Evolutionary conservation across 78 protist genomes (phyloP).

Genomic region (Creolimax fragrantissima): DNA sequence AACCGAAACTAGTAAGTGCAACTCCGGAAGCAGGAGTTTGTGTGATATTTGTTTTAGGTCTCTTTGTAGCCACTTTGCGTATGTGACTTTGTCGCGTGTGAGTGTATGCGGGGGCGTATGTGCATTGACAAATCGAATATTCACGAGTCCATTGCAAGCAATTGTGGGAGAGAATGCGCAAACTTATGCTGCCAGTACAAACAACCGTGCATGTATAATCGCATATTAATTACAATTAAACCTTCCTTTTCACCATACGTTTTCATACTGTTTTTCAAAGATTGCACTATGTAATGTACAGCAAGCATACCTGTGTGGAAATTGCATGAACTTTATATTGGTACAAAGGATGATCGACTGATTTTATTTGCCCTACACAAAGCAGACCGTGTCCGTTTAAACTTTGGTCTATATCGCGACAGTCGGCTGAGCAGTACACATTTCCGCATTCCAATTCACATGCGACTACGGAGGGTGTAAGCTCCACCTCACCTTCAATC

Average conservation of each 20-base stretch:
- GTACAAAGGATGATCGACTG: not conserved
- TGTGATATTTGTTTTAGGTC: too few species aligned
- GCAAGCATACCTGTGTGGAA: not conserved
- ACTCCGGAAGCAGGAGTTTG: too few species aligned
- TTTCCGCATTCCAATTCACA: not conserved
- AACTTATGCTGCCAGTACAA: not conserved
- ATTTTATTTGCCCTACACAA: not conserved
- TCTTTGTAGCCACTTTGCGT: not conserved
- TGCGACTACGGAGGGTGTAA: not conserved
- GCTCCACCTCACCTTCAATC: not conserved
- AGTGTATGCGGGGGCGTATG: too few species aligned
- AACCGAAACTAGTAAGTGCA: not conserved
- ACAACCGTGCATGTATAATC: not conserved
- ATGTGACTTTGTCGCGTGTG: too few species aligned
- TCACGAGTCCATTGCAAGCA: not conserved
- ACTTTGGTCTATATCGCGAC: not conserved
- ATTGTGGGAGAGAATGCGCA: not conserved
- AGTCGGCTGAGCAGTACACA: not conserved
- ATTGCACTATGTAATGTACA: not conserved
- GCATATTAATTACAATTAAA: not conserved
- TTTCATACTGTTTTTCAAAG: not conserved
- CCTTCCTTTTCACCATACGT: not conserved
- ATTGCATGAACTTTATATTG: not conserved
- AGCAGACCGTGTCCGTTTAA: not conserved
- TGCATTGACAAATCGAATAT: not conserved